Evolutionary conservation across 176 grass and related monocot genomes (phyloP).

Genomic region (Musa itinerans): DNA sequence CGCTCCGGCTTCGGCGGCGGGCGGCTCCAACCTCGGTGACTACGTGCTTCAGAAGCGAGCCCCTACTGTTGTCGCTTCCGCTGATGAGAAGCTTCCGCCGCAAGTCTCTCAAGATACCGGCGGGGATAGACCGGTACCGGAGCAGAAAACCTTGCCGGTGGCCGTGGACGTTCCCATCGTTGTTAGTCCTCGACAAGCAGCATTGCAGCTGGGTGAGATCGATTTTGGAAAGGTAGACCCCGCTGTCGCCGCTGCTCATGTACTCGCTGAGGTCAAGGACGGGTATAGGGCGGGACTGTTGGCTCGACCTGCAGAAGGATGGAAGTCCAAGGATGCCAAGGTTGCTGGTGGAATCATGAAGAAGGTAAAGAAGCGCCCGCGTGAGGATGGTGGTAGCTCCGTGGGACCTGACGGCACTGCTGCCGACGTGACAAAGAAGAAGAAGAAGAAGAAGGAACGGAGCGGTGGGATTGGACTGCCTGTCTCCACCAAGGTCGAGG

Average conservation of each 20-base stretch:
- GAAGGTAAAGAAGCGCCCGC: slow-evolving; percentile 45
- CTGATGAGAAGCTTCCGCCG: background rate
- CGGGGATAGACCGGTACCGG: background rate
- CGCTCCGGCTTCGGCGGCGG: slow-evolving; percentile 23
- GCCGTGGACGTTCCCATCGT: background rate
- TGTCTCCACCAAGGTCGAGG: slow-evolving; percentile 7
- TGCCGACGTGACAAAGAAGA: slow-evolving; percentile 29
- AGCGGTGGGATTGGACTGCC: background rate
- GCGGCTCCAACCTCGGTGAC: background rate
- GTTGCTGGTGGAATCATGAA: slow-evolving; percentile 11
- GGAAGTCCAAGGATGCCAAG: background rate
- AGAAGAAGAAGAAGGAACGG: slow-evolving; percentile 32
- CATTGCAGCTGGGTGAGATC: too few relatives aligned
- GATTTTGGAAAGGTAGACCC: too few relatives aligned
- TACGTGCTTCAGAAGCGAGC: slow-evolving; percentile 23
- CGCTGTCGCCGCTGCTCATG: too few relatives aligned
- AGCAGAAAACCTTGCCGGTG: too few relatives aligned
- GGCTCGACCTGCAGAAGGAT: background rate
- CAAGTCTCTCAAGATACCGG: slow-evolving; percentile 21
- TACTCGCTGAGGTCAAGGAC: too few relatives aligned
- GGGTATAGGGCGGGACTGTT: background rate
- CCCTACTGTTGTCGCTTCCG: background rate
- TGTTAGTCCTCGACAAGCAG: too few relatives aligned
- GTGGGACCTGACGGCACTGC: background rate
- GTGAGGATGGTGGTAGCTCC: slow-evolving; percentile 20